Conservation (phyloP, 2,329 filamentous ascomycete species). For the Xylariaceae sp. region DNA sequence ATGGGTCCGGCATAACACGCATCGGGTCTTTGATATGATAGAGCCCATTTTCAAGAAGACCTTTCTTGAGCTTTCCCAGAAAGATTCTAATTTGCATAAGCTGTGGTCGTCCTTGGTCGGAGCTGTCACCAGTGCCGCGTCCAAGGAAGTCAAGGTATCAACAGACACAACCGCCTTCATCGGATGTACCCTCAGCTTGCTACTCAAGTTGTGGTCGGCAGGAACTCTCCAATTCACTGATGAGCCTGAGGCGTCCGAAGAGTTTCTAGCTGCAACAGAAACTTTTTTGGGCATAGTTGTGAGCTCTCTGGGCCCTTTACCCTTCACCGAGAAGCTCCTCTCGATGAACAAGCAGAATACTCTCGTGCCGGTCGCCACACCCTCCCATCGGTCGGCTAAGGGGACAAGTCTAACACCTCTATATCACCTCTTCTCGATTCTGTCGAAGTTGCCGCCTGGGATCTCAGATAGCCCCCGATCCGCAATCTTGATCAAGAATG, state of each 20-base stretch:
- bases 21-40: constrained; percentile 56
- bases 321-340: constrained; percentile 56
- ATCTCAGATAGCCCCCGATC: constrained; percentile 39
- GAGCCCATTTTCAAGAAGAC: constrained; percentile 52
- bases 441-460: constrained; percentile 44
- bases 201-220: constrained; percentile 61
- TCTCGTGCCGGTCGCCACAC: constrained; percentile 57
- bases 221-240: constrained; percentile 48
- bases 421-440: constrained; percentile 56
- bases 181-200: constrained; percentile 59
- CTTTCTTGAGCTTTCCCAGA: constrained; percentile 54
- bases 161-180: constrained; percentile 76
- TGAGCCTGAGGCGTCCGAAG: constrained; percentile 37
- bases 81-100: constrained; percentile 42
- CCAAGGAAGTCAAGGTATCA: constrained; percentile 85
- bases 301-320: constrained; percentile 46
- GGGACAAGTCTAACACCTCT: constrained; percentile 47
- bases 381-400: constrained; percentile 54
- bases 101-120: constrained; percentile 57
- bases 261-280: constrained; percentile 49
- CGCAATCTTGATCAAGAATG: constrained; percentile 37
- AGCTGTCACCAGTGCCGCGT: constrained; percentile 59
- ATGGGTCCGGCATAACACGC: constrained; percentile 73
- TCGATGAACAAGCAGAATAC: constrained; percentile 43
- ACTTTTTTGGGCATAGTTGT: constrained; percentile 42